A percentile compares a stretch with the other conserved stretches of the same genome.
These are phyloP conservation scores for Solanum hybrid DNA, from an alignment of 305 asterid genomes.

Conservation along the genomic window DNA sequence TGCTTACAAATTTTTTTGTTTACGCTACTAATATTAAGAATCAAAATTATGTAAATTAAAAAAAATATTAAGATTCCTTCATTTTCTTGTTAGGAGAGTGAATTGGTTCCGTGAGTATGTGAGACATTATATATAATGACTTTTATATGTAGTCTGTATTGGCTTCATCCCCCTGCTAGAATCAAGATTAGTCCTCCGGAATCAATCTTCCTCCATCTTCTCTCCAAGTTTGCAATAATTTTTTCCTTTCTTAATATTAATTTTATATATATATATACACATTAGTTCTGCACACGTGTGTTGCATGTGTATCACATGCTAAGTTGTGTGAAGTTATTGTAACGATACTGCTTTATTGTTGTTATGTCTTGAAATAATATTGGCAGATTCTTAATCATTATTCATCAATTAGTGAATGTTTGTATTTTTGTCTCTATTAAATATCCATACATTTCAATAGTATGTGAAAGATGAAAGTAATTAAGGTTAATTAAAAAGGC, in stretches of 20 bases:
- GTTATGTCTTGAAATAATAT: not conserved
- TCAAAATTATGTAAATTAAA: not conserved
- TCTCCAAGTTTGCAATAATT: not conserved
- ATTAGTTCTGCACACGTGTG: no score
- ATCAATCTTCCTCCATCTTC: not conserved
- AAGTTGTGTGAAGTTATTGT: not conserved
- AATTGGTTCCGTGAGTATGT: not conserved
- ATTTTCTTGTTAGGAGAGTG: not conserved
- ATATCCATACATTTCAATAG: not conserved
- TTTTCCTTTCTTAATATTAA: no score
- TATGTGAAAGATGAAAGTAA: not conserved
- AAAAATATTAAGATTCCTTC: not conserved
- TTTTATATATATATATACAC: no score
- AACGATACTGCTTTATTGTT: no score
- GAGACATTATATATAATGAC: not conserved
- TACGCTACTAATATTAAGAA: not conserved
- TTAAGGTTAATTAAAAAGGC: not conserved
- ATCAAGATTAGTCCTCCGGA: not conserved
- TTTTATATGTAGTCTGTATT: not conserved
- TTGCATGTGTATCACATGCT: not conserved
- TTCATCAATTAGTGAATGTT: not conserved
- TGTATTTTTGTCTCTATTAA: not conserved
- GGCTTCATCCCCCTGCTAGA: not conserved
- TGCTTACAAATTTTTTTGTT: not conserved
- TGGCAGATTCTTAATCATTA: not conserved